phyloP scores from a whole-genome alignment of 208 protist genomes.

The Wallacemonas sp. region DNA sequence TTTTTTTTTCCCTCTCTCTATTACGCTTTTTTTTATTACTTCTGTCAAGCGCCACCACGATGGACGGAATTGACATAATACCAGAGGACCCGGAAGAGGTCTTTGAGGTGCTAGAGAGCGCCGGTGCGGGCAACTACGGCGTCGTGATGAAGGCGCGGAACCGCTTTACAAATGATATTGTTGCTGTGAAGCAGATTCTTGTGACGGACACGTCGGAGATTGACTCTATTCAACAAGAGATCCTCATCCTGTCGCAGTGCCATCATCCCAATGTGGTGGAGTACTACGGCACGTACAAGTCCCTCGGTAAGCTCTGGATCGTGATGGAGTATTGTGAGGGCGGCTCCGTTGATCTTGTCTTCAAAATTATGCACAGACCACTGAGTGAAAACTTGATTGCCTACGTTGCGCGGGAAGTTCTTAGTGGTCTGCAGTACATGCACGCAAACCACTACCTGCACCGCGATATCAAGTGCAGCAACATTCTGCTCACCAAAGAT shows the following conservation, averaged over 20 bases:
- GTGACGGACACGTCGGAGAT: constrained; percentile 80
- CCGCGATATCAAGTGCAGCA: constrained; percentile 94
- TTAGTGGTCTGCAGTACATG: constrained; percentile 89
- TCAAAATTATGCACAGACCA: constrained; percentile 73
- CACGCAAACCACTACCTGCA: constrained; percentile 89
- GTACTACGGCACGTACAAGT: constrained; percentile 89
- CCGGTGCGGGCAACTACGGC: constrained; percentile 96
- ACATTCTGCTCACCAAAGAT: constrained; percentile 88
- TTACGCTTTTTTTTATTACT: too few relatives aligned
- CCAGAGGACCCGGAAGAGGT: constrained; percentile 78
- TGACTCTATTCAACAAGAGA: constrained; percentile 78
- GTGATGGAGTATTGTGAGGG: constrained; percentile 94
- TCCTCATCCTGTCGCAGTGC: constrained; percentile 85
- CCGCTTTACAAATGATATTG: constrained; percentile 64
- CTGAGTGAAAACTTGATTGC: constrained; percentile 87
- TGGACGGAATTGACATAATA: constrained; percentile 62
- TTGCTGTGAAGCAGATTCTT: constrained; percentile 91
- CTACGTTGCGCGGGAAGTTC: constrained; percentile 79
- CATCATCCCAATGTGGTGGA: constrained; percentile 87
- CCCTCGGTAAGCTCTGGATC: constrained; percentile 88
- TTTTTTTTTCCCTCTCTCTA: too few relatives aligned
- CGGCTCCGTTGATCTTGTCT: constrained; percentile 86
- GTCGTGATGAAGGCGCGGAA: constrained; percentile 96
- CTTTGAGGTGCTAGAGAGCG: constrained; percentile 78
- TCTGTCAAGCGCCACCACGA: constrained; percentile 3